Evolutionary conservation across 2,329 filamentous ascomycete species (phyloP), one percentile per base, ranked within the genome.

Genomic region (Botrytis deweyae): DNA sequence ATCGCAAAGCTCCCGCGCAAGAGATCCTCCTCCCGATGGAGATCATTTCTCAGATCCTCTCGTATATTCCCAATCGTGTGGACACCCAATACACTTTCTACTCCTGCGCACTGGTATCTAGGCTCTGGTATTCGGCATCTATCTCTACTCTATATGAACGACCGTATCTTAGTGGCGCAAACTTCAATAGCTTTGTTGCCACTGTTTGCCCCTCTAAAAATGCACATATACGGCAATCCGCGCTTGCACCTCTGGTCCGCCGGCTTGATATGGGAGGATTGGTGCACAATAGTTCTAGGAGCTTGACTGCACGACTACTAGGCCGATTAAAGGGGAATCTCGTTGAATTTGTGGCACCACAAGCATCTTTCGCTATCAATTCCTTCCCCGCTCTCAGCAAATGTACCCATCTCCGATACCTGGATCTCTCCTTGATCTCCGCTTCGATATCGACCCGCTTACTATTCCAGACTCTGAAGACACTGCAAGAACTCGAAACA

Each of bases 121-220:
- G 79, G 12, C 69, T 78, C 40, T 82, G 80, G 80, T 81, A 81
- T 71, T 67, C 73, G 14, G 77, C 78, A 4, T 77, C 75, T 40
- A 78, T 81, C 42, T 29, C 75, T 7, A 62, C 70, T 8, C 77
- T 82, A 8, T 82, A 82, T 64, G 69, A 75, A 33, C 76, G 73
- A 12, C 81, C 81, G 2, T 76, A 77, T 65, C 74, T 82, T 18
- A 76, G 72, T 36, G 79, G 80, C 4, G 69, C 73, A 12, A 81
- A 81, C 72, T 81, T 81, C 75, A 74, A 76, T 29, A 49, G 73
- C 58, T 82, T 82, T 71, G 78, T 81, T 25, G 73, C 55, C 8
- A 82, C 80, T 4, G 76, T 82, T 14, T 82, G 81, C 73, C 81
- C 81, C 20, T 81, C 80, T 44, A 81, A 81, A 72, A 81, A 81